phyloP scores from a whole-genome alignment of 805 yeast genomes.

The Isabelozyma heimii region DNA sequence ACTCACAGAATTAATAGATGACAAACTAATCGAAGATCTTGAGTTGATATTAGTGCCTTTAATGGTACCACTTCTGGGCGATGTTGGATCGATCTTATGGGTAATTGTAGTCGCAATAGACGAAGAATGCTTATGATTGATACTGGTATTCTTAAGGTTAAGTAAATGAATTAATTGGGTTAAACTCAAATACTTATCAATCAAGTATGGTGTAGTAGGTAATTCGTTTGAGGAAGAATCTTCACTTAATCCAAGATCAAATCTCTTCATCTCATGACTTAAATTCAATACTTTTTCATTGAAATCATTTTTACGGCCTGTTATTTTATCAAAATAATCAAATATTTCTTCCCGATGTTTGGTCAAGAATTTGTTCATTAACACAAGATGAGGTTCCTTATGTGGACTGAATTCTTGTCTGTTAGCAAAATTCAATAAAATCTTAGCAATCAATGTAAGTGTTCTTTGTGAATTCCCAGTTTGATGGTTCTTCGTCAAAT shows the following conservation, averaged over 20 bases:
- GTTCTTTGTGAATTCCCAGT: slow-evolving; percentile 73
- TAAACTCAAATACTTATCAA: slow-evolving; percentile 62
- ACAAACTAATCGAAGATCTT: slow-evolving; percentile 4
- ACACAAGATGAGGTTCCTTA: slow-evolving; percentile 78
- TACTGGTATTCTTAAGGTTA: slow-evolving; percentile 13
- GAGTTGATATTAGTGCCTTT: slow-evolving; percentile 2
- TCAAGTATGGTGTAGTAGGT: slow-evolving; percentile 66
- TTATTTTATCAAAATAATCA: slow-evolving; percentile 70
- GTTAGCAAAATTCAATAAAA: slow-evolving; percentile 75
- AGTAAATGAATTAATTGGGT: slow-evolving; percentile 56
- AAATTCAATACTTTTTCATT: slow-evolving; percentile 55
- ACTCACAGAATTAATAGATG: slow-evolving; percentile 4
- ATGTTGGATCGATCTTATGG: neutral
- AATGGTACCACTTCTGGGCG: neutral
- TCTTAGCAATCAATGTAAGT: slow-evolving; percentile 76
- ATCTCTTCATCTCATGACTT: slow-evolving; percentile 54
- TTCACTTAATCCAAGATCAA: slow-evolving; percentile 54
- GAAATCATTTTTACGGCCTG: slow-evolving; percentile 68
- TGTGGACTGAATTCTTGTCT: slow-evolving; percentile 67
- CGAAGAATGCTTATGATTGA: neutral
- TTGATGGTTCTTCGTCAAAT: slow-evolving; percentile 67
- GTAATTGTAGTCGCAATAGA: neutral
- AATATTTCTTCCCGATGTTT: slow-evolving; percentile 54
- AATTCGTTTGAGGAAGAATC: slow-evolving; percentile 51
- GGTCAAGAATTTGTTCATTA: slow-evolving; percentile 66